A percentile compares a stretch with the other conserved stretches of the same genome.
Evolutionary conservation across 768 basidiomycete species (phyloP).

Genomic region (Coprinellus micaceus): DNA sequence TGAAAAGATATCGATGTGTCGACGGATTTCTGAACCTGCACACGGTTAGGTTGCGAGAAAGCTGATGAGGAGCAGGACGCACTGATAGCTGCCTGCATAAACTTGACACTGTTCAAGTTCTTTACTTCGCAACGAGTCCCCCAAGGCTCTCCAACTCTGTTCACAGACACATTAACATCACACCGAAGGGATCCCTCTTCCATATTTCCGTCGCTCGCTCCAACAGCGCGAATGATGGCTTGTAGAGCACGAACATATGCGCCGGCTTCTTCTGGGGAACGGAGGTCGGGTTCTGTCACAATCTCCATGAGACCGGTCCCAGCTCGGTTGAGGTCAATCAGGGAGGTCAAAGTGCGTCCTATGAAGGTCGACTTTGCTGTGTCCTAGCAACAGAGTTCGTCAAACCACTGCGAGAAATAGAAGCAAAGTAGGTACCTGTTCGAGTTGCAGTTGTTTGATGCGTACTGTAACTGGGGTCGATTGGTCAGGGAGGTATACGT

Average conservation of each 20-base stretch:
- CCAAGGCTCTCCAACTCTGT: constrained; percentile 53
- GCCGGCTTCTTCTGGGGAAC: constrained; percentile 85
- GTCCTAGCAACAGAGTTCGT: constrained; percentile 48
- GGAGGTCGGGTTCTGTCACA: constrained; percentile 89
- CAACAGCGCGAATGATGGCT: constrained; percentile 73
- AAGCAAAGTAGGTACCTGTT: constrained; percentile 61
- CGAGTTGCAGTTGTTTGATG: constrained; percentile 92
- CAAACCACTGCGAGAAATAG: not conserved
- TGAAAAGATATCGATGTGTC: constrained; percentile 63
- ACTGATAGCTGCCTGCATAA: constrained; percentile 86
- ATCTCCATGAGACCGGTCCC: constrained; percentile 93
- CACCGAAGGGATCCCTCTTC: constrained; percentile 94
- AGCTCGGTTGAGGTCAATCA: constrained; percentile 87
- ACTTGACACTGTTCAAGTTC: constrained; percentile 89
- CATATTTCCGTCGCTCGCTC: constrained; percentile 95
- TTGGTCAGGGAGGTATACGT: constrained; percentile 38
- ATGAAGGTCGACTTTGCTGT: constrained; percentile 82
- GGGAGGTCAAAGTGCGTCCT: constrained; percentile 45
- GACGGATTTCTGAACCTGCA: constrained; percentile 75
- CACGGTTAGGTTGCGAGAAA: not conserved
- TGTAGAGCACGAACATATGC: constrained; percentile 84
- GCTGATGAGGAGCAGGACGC: constrained; percentile 14
- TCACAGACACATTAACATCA: constrained; percentile 93
- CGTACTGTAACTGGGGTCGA: constrained; percentile 48
- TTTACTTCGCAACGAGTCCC: constrained; percentile 95